phyloP scores from a whole-genome alignment of 2,329 filamentous ascomycete species.

The Cytospora mali region DNA sequence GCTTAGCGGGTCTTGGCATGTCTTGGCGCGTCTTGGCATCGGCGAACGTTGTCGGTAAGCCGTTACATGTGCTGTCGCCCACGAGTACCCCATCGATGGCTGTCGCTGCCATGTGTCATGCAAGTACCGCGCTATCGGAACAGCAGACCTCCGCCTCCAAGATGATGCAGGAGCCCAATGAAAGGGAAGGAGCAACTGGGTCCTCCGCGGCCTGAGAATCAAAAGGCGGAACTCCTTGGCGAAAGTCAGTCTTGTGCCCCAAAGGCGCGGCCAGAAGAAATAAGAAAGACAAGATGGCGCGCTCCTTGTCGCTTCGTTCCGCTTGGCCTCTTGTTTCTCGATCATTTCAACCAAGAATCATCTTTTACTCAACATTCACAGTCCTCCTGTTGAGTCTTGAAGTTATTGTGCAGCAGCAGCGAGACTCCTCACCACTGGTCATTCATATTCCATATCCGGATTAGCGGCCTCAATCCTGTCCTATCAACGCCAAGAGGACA shows the following conservation, averaged over 20 bases:
- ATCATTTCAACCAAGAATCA: background rate
- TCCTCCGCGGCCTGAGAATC: background rate
- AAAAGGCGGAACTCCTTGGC: conserved; percentile 1
- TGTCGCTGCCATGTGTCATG: background rate
- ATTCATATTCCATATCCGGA: background rate
- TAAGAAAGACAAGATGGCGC: conserved; percentile 38
- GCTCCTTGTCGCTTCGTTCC: conserved; percentile 32
- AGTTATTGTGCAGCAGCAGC: background rate
- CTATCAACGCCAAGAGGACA: background rate
- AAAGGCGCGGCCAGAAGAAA: background rate
- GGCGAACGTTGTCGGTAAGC: background rate
- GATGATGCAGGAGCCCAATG: background rate
- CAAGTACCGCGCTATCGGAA: background rate
- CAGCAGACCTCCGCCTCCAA: background rate
- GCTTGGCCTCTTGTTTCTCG: conserved; percentile 13
- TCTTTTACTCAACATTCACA: background rate
- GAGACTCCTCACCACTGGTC: background rate
- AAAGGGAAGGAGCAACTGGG: background rate
- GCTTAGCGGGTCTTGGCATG: background rate
- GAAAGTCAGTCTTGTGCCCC: background rate
- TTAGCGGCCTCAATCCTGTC: background rate
- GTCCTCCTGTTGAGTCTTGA: background rate
- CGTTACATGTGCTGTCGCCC: background rate
- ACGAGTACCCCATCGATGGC: background rate
- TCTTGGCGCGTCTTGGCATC: background rate